Percentiles rank a stretch among this genome's conserved stretches.
Conservation (phyloP, 768 basidiomycete species). For the Hygrocybe punicea region DNA sequence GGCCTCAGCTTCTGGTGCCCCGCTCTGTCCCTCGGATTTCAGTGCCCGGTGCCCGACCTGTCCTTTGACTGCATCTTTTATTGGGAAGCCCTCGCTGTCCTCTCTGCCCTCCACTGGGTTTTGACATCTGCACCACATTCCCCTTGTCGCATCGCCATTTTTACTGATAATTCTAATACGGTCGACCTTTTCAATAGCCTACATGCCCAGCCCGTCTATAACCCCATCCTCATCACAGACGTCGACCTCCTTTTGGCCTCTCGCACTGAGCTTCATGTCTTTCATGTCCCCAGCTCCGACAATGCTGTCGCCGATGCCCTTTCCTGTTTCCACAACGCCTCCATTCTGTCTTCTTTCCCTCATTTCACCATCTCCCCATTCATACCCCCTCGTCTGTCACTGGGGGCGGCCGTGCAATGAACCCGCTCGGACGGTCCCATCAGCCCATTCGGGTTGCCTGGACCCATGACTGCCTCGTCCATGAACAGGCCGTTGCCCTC, state of each 20-base stretch:
- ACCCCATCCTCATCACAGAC: slow-evolving; percentile 14
- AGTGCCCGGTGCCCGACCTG: neutral
- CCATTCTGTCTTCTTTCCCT: too few species aligned
- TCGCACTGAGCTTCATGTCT: slow-evolving; percentile 10
- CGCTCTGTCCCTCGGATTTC: slow-evolving; percentile 16
- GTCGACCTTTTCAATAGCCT: slow-evolving; percentile 15
- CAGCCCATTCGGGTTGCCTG: too few species aligned
- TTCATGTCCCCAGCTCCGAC: slow-evolving; percentile 10
- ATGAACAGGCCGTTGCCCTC: too few species aligned
- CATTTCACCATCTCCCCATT: slow-evolving; percentile 2
- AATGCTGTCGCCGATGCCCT: slow-evolving; percentile 21
- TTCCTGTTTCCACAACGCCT: neutral
- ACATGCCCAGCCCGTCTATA: slow-evolving; percentile 11
- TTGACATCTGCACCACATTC: slow-evolving; percentile 20
- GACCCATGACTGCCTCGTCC: too few species aligned
- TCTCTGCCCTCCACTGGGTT: neutral
- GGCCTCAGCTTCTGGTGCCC: slow-evolving; percentile 23
- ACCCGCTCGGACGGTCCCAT: too few species aligned
- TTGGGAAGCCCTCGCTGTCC: too few species aligned
- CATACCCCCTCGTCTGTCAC: slow-evolving; percentile 12
- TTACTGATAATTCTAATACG: too few species aligned
- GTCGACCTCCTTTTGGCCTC: slow-evolving; percentile 13
- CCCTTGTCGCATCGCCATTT: slow-evolving; percentile 17
- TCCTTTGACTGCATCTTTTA: too few species aligned
- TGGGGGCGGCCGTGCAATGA: too few species aligned